Percentiles rank a stretch among this genome's conserved stretches.
phyloP scores from a whole-genome alignment of 805 yeast genomes.

The Ogataea nakhonphanomensis region DNA sequence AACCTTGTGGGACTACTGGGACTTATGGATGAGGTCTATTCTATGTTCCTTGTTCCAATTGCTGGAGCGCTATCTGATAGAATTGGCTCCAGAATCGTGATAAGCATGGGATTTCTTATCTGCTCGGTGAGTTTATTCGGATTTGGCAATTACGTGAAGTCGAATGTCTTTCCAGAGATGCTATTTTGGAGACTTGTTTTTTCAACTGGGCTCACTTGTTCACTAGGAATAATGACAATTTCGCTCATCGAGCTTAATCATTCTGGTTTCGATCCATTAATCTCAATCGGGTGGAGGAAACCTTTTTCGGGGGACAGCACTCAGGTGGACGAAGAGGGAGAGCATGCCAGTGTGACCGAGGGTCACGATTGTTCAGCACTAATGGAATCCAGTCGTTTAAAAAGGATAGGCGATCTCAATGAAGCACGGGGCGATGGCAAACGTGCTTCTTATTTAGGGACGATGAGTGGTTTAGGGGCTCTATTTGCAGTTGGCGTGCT shows the following conservation, averaged over 20 bases:
- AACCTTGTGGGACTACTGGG: constrained; percentile 47
- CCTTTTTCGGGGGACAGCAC: background rate
- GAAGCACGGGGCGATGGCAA: constrained; percentile 44
- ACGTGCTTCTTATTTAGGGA: constrained; percentile 58
- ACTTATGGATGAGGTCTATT: constrained; percentile 56
- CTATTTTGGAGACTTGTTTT: constrained; percentile 51
- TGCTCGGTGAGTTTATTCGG: constrained; percentile 46
- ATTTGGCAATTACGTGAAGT: constrained; percentile 43
- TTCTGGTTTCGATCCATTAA: constrained; percentile 37
- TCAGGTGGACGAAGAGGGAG: background rate
- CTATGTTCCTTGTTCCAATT: constrained; percentile 53
- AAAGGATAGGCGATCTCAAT: constrained; percentile 21
- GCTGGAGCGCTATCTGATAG: constrained; percentile 63
- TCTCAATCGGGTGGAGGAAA: background rate
- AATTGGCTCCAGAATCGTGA: constrained; percentile 56
- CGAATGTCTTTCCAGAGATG: constrained; percentile 46
- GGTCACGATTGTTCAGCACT: background rate
- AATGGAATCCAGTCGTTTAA: constrained; percentile 6
- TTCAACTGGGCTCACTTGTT: constrained; percentile 55
- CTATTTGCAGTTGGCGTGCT: constrained; percentile 54
- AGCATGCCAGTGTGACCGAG: background rate
- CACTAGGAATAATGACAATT: constrained; percentile 46
- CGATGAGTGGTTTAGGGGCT: constrained; percentile 65
- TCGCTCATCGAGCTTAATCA: constrained; percentile 45
- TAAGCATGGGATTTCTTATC: constrained; percentile 44